These are phyloP conservation scores for Myxozyma melibiosi DNA, from an alignment of 805 yeast species.

Conservation along the genomic window DNA sequence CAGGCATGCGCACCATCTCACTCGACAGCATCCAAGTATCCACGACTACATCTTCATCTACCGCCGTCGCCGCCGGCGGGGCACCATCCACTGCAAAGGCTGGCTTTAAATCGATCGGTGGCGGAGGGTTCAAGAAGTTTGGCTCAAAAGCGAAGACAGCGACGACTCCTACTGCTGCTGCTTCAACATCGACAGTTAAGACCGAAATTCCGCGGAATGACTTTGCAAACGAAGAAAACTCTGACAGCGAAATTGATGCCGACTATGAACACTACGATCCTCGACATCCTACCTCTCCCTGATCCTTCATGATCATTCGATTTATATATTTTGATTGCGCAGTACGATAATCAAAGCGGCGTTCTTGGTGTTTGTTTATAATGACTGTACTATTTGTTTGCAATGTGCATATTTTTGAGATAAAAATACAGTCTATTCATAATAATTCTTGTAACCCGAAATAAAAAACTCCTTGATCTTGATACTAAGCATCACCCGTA, in stretches of 20 bases:
- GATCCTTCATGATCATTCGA: not conserved
- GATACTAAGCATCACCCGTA: not conserved
- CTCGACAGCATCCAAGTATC: not conserved
- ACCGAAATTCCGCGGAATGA: not conserved
- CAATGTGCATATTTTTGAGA: not conserved
- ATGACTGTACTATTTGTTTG: no score
- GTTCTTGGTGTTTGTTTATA: no score
- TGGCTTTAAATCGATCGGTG: conserved; percentile 19
- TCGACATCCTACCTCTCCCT: conserved; percentile 19
- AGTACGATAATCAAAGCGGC: no score
- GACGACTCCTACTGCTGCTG: not conserved
- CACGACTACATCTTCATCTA: not conserved
- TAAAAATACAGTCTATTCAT: not conserved
- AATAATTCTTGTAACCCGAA: not conserved
- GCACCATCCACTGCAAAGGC: no score
- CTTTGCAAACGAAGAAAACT: not conserved
- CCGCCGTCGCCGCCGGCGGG: not conserved
- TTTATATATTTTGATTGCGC: not conserved
- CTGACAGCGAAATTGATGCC: conserved; percentile 23
- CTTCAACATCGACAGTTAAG: not conserved
- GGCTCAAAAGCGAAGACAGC: not conserved
- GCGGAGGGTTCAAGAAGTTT: conserved; percentile 23
- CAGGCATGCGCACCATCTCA: conserved; percentile 30
- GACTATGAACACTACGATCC: conserved; percentile 28
- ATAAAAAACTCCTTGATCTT: not conserved